Conservation (phyloP, 257 asterid species). For the Asclepias syriaca region DNA sequence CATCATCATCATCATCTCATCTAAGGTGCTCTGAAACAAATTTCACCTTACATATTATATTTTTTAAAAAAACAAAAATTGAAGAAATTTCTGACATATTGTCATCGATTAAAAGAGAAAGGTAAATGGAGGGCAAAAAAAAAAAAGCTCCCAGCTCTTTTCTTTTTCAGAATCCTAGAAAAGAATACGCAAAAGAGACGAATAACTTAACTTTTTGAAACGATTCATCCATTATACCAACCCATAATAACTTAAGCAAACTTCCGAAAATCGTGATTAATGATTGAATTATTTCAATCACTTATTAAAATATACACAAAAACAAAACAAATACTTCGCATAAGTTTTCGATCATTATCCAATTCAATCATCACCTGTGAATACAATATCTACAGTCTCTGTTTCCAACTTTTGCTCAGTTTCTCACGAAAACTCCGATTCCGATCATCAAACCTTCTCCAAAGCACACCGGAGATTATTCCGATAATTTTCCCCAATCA, state of each 20-base stretch:
- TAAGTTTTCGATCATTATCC: conserved; percentile 1
- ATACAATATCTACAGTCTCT: background rate
- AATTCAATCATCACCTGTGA: conserved; percentile 3
- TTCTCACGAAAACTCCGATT: background rate
- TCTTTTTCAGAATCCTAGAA: background rate
- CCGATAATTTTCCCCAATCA: background rate
- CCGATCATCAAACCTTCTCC: conserved; percentile 1
- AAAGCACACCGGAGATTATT: background rate
- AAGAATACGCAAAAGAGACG: background rate
- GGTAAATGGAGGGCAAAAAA: background rate
- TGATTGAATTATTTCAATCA: background rate
- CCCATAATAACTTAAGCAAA: background rate
- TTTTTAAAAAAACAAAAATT: background rate
- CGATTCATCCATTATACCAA: background rate
- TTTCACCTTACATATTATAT: background rate
- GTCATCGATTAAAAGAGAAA: background rate
- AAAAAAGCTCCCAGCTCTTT: background rate
- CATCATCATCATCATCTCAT: background rate
- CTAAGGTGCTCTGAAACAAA: background rate
- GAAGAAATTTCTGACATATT: background rate
- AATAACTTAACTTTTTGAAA: background rate
- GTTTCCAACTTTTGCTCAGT: background rate
- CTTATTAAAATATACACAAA: too few species aligned
- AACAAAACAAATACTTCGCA: background rate
- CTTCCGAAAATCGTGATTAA: background rate